Evolutionary conservation across 73 alveolate genomes (phyloP).

Genomic region (Diophrys appendiculata): DNA sequence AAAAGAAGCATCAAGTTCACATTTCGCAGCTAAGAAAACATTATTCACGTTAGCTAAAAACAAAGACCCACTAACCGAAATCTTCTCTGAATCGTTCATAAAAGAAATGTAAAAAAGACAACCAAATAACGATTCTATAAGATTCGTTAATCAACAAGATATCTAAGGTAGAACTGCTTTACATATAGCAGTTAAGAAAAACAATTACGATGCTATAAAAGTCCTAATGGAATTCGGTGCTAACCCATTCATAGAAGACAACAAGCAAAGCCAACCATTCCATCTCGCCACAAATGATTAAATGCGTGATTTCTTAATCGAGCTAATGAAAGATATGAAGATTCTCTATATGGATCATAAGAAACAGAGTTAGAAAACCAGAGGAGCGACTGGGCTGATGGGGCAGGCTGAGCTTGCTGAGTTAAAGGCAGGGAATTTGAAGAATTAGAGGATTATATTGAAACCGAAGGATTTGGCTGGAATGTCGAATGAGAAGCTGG

Average conservation of each 20-base stretch:
- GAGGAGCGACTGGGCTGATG: background rate
- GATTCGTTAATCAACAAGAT: constrained; percentile 24
- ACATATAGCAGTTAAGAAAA: constrained; percentile 33
- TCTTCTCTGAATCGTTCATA: background rate
- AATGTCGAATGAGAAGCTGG: background rate
- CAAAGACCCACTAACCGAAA: background rate
- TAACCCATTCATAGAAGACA: constrained; percentile 14
- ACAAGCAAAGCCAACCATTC: background rate
- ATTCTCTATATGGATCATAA: background rate
- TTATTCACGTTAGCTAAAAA: too few species aligned
- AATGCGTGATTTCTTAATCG: background rate
- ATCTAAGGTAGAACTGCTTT: constrained; percentile 45
- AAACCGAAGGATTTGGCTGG: background rate
- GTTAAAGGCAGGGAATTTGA: background rate
- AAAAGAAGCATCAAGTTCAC: too few species aligned
- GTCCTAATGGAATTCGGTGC: constrained; percentile 36
- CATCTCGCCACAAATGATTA: too few species aligned
- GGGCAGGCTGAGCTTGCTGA: background rate
- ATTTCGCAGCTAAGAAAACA: too few species aligned
- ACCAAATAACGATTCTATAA: background rate
- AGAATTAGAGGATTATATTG: background rate
- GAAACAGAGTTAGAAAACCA: background rate
- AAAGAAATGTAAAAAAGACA: background rate
- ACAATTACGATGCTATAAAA: constrained; percentile 11
- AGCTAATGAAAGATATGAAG: background rate